Evolutionary conservation across 2,329 filamentous ascomycete species (phyloP).

Genomic region (Diaporthe ilicicola): DNA sequence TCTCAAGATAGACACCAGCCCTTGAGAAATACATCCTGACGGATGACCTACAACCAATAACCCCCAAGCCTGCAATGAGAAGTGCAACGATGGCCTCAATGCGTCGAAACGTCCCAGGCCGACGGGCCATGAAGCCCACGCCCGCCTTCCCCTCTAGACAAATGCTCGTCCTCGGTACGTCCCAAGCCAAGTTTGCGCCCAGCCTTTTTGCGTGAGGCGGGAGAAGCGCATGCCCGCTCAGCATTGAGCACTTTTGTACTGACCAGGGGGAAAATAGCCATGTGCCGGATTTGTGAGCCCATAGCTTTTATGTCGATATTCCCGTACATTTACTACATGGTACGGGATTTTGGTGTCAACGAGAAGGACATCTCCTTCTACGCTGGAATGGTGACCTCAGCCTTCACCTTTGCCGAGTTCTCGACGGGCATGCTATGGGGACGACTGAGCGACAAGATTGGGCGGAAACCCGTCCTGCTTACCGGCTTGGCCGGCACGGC

Average conservation of each 20-base stretch:
- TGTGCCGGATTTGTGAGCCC: conserved; percentile 96
- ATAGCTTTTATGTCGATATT: conserved; percentile 99
- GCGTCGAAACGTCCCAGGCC: conserved; percentile 24
- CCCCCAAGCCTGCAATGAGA: conserved; percentile 20
- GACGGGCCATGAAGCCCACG: conserved; percentile 37
- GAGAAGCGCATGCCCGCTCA: neutral
- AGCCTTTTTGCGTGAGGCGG: neutral
- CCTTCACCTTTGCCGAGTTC: conserved; percentile 96
- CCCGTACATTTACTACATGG: conserved; percentile 98
- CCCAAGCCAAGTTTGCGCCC: neutral
- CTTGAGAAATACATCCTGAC: conserved; percentile 12
- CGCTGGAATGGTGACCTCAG: conserved; percentile 93
- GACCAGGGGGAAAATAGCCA: conserved; percentile 59
- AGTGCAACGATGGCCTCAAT: conserved; percentile 24
- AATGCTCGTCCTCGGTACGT: conserved; percentile 62
- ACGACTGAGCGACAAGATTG: conserved; percentile 87
- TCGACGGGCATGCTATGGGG: conserved; percentile 94
- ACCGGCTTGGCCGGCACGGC: conserved; percentile 91
- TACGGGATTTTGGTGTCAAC: conserved; percentile 88
- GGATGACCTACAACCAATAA: conserved; percentile 25
- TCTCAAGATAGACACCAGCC: conserved; percentile 12
- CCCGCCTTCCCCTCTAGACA: conserved; percentile 53
- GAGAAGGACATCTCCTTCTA: conserved; percentile 88
- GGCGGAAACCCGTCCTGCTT: conserved; percentile 90
- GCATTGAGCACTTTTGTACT: neutral